Evolutionary conservation across 768 basidiomycete species (phyloP).

Genomic region (Boletus sensibilis): DNA sequence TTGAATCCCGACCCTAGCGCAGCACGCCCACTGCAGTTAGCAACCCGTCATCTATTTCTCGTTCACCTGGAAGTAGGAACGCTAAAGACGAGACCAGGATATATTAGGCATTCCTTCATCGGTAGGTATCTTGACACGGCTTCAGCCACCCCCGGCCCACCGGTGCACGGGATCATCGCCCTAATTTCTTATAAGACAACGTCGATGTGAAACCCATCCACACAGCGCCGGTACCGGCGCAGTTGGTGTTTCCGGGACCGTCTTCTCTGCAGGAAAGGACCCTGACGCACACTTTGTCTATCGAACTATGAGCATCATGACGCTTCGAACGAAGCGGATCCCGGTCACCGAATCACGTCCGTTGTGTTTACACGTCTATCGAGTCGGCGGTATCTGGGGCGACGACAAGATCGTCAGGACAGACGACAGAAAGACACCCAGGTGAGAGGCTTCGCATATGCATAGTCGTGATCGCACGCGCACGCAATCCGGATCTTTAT

Average conservation of each 20-base stretch:
- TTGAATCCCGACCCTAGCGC: neutral
- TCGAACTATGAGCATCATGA: neutral
- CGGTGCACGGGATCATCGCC: neutral
- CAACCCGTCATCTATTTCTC: neutral
- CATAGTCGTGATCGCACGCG: too few species aligned
- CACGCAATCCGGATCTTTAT: neutral
- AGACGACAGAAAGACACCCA: constrained; percentile 27
- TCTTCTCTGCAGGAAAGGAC: neutral
- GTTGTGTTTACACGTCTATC: constrained; percentile 29
- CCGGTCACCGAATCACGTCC: constrained; percentile 1
- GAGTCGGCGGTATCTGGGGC: constrained; percentile 27
- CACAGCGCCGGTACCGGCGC: neutral
- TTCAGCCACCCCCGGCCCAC: too few species aligned
- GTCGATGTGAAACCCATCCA: neutral
- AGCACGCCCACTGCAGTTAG: neutral
- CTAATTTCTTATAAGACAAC: neutral
- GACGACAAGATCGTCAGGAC: constrained; percentile 30
- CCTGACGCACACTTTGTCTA: neutral
- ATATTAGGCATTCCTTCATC: neutral
- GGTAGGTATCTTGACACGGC: neutral
- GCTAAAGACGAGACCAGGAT: neutral
- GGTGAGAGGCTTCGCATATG: constrained; percentile 15
- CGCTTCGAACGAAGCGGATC: neutral
- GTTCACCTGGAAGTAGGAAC: neutral
- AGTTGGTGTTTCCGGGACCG: neutral